Percentiles rank a stretch among this genome's conserved stretches.
These are phyloP conservation scores for Cystofilobasidium ferigula DNA, from an alignment of 768 basidiomycete species.

Conservation along the genomic window DNA sequence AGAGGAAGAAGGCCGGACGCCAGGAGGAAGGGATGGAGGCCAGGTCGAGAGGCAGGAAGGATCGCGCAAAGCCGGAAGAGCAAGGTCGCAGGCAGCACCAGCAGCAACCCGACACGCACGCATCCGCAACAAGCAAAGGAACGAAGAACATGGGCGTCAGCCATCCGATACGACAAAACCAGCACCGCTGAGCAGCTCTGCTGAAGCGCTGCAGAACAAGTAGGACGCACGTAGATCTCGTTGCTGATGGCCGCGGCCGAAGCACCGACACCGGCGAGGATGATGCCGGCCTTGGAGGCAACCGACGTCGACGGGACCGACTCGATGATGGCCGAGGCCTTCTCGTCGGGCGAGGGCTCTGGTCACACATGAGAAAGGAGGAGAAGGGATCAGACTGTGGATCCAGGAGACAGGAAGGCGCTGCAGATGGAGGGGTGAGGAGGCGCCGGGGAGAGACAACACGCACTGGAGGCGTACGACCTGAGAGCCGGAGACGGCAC, in stretches of 20 bases:
- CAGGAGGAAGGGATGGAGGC: too few species aligned
- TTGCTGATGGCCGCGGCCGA: constrained; percentile 87
- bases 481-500: too few species aligned
- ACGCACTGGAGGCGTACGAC: constrained; percentile 8
- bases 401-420: neutral
- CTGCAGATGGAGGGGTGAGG: neutral
- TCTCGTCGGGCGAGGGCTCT: constrained; percentile 61
- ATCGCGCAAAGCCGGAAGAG: too few species aligned
- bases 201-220: constrained; percentile 7
- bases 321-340: constrained; percentile 81
- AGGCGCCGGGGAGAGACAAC: too few species aligned
- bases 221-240: constrained; percentile 78
- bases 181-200: neutral
- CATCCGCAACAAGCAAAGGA: too few species aligned
- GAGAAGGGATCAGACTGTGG: neutral
- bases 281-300: constrained; percentile 88
- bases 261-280: constrained; percentile 78
- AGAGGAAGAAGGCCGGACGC: neutral
- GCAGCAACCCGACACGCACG: too few species aligned
- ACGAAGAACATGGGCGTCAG: too few species aligned
- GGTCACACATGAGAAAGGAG: neutral
- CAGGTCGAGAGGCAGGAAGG: too few species aligned
- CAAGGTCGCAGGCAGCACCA: too few species aligned
- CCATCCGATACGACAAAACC: too few species aligned
- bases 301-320: constrained; percentile 63